Percentiles rank a stretch among this genome's conserved stretches.
phyloP scores from a whole-genome alignment of 23 red algal species.

The Gracilariopsis chorda region DNA sequence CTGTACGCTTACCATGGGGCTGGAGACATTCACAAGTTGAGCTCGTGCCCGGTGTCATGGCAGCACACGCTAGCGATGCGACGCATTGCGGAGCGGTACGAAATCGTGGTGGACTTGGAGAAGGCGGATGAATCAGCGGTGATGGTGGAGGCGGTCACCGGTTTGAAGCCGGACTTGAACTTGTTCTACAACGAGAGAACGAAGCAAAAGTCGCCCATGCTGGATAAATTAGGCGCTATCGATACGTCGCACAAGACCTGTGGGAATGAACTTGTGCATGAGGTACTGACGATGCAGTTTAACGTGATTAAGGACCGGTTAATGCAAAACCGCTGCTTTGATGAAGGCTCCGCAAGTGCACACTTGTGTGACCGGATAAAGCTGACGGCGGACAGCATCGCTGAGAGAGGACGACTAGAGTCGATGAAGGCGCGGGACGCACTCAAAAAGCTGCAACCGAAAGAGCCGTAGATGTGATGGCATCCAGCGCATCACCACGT shows the following conservation, averaged over 20 bases:
- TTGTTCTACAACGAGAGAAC: constrained; percentile 5
- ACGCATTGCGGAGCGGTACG: background rate
- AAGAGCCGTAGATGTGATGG: no score
- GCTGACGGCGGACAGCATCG: background rate
- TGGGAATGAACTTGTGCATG: background rate
- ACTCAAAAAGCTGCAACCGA: background rate
- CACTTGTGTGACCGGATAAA: background rate
- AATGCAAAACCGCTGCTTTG: constrained; percentile 22
- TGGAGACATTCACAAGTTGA: background rate
- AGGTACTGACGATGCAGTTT: constrained; percentile 9
- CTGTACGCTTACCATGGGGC: constrained; percentile 1
- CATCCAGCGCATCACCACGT: no score
- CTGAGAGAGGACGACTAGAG: background rate
- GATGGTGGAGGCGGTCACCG: background rate
- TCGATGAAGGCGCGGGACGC: background rate
- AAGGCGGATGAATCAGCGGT: background rate
- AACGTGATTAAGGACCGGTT: constrained; percentile 24
- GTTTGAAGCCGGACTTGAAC: background rate
- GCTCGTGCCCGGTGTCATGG: background rate
- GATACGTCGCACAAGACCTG: background rate
- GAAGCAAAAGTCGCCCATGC: background rate
- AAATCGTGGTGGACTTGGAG: background rate
- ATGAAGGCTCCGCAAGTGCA: background rate
- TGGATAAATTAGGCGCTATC: background rate
- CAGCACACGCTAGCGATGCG: constrained; percentile 7